Conservation (phyloP, 257 asterid species). For the Solanum stenotomum region DNA sequence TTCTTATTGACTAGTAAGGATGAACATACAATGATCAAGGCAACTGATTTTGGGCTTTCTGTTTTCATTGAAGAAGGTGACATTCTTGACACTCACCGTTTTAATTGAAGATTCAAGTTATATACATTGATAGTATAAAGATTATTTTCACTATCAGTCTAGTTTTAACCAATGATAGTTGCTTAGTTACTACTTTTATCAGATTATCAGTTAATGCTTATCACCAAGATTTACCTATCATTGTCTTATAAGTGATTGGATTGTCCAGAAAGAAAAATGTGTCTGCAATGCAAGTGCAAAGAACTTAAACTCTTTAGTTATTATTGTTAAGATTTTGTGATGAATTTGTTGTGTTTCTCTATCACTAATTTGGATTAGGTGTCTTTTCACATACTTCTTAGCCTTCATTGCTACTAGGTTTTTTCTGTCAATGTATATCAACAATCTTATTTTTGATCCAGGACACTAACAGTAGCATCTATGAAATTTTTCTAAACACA, state of each 20-base stretch:
- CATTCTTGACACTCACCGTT: not conserved
- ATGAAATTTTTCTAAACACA: not conserved
- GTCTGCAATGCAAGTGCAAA: not conserved
- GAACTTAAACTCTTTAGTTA: not conserved
- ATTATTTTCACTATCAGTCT: not conserved
- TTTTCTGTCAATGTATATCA: not conserved
- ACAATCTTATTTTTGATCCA: not conserved
- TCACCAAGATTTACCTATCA: not conserved
- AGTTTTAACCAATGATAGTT: not conserved
- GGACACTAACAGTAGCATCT: not conserved
- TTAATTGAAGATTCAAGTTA: not conserved
- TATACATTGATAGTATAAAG: not conserved
- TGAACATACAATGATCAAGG: conserved; percentile 58
- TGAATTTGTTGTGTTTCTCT: not conserved
- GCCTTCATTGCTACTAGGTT: not conserved
- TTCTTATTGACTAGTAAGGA: conserved; percentile 73
- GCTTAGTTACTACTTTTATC: not conserved
- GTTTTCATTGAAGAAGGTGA: conserved; percentile 83
- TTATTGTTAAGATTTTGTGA: not conserved
- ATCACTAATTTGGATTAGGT: not conserved
- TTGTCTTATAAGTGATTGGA: not conserved
- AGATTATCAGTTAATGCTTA: not conserved
- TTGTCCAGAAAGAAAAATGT: not conserved
- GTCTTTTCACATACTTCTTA: not conserved
- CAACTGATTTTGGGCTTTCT: conserved; percentile 83